A percentile compares a stretch with the other conserved stretches of the same genome.
Evolutionary conservation across 768 basidiomycete genomes (phyloP).

Genomic region (Ephemerocybe angulata): DNA sequence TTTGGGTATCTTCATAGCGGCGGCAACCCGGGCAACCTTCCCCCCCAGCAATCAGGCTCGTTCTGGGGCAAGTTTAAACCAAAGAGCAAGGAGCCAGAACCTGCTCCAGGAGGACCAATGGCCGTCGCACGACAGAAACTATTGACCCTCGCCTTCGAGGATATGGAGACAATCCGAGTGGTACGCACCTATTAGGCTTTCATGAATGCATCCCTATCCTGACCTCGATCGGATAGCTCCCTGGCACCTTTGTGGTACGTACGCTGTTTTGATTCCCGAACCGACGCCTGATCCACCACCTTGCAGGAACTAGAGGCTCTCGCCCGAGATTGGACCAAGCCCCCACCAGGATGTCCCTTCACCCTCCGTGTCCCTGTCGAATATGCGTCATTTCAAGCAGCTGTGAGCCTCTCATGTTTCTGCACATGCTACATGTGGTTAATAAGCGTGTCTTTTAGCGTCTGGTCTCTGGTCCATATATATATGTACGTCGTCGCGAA

Average conservation of each 20-base stretch:
- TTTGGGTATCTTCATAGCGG: constrained; percentile 49
- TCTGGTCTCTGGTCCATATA: constrained; percentile 76
- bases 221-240: constrained; percentile 47
- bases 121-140: constrained; percentile 70
- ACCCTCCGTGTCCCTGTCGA: constrained; percentile 81
- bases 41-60: constrained; percentile 33
- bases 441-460: constrained; percentile 45
- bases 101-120: constrained; percentile 51
- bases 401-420: constrained; percentile 45
- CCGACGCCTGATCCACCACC: constrained; percentile 6
- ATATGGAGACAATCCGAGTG: constrained; percentile 84
- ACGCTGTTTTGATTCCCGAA: background rate
- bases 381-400: constrained; percentile 79
- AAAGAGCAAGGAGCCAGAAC: constrained; percentile 54
- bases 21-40: constrained; percentile 58
- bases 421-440: constrained; percentile 8
- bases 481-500: constrained; percentile 57
- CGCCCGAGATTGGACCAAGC: constrained; percentile 83
- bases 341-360: constrained; percentile 75
- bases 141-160: constrained; percentile 76
- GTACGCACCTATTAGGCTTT: constrained; percentile 30
- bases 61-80: constrained; percentile 70
- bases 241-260: constrained; percentile 60
- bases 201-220: constrained; percentile 6
- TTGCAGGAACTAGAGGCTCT: constrained; percentile 73